phyloP scores from a whole-genome alignment of 2,329 filamentous ascomycete species.

The Aspergillus aculeatinus region DNA sequence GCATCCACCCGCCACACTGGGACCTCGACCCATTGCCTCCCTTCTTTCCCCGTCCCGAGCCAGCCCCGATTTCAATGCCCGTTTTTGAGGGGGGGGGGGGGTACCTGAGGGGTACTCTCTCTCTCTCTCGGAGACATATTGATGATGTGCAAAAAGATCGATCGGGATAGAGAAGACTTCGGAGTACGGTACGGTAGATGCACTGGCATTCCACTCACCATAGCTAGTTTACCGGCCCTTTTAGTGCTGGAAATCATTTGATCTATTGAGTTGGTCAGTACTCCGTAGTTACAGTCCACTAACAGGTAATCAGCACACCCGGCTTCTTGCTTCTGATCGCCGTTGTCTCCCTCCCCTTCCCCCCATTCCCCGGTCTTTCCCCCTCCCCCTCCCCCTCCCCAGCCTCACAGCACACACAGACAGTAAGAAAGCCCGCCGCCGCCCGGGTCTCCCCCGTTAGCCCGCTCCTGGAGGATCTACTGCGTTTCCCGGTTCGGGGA shows the following conservation, averaged over 20 bases:
- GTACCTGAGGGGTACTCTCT: neutral
- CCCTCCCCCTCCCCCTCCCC: neutral
- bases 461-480: neutral
- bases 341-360: neutral
- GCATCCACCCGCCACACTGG: constrained; percentile 19
- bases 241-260: neutral
- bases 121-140: neutral
- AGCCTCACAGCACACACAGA: neutral
- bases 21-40: constrained; percentile 1
- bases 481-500: neutral
- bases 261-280: too few species aligned
- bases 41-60: constrained; percentile 10
- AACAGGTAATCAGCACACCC: neutral
- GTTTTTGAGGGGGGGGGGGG: neutral
- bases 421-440: neutral
- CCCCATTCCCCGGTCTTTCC: neutral
- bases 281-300: neutral
- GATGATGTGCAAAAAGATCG: neutral
- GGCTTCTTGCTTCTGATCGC: neutral
- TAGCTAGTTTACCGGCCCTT: too few species aligned
- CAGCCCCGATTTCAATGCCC: constrained; percentile 4
- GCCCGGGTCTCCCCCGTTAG: neutral
- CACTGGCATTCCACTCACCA: too few species aligned
- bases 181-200: too few species aligned
- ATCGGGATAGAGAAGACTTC: neutral